Evolutionary conservation across 176 grass and related monocot genomes (phyloP), one percentile per base, ranked within the genome.

Genomic region (Rhynchospora pubera): DNA sequence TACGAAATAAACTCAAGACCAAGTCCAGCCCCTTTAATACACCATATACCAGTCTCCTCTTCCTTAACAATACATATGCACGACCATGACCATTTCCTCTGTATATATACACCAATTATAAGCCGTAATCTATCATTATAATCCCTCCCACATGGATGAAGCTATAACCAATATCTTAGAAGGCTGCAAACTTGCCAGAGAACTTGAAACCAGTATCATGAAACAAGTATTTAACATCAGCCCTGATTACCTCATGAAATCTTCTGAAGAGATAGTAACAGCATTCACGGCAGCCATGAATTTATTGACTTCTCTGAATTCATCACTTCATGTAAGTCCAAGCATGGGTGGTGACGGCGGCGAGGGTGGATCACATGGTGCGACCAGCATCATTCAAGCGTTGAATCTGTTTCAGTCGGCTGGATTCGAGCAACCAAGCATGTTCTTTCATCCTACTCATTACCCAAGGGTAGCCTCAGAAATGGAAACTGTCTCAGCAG

Each of bases 121-220:
- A 7, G 7, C 56, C 26, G 32, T 74, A 68, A 51, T 64, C 15
- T 11, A 60, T 23, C 75, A 43, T 79, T 11, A 71, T 69, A 24
- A 67, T 13, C 47, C 8, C 34, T 59, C 32, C 61, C 72, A 89
- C 72, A 89, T 89, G 88, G 88, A 89, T 46, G 63, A 74, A 47
- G 47, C 63, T 14, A 13, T 89, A 47, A 56, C 9, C 59, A 80
- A 80, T 30, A 84, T 89, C 62, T 34, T 80, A 19, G 73, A 80
- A 46, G 88, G 78, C 10, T 89, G 88, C 88, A 79, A 69, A 2
- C 73, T 84, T 28, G 88, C 79, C 13, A 64, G 23, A 57, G 73
- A 86, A 1, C 71, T 89, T 6, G 88, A 89, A 24, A 12, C 43
- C 51, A 74, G 9, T 68, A 66, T 86, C 56, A 39, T 39, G 34